Percentiles rank a stretch among this genome's conserved stretches.
Evolutionary conservation across 2,329 filamentous ascomycete genomes (phyloP).

Genomic region (Nectriaceae sp.): DNA sequence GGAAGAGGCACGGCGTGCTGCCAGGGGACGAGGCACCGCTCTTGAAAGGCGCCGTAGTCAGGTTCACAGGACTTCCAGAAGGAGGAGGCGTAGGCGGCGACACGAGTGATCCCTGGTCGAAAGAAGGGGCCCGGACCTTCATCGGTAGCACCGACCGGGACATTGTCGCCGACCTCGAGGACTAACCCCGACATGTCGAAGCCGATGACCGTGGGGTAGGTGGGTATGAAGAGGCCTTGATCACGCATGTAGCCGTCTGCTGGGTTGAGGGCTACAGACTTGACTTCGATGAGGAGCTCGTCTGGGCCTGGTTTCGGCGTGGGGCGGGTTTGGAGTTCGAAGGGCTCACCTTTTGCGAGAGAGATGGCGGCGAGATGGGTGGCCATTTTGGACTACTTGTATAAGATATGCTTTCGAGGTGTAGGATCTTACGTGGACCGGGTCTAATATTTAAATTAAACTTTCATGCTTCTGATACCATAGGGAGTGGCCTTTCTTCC

Average conservation of each 20-base stretch:
- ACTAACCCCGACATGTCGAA: slow-evolving; percentile 47
- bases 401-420: neutral
- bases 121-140: slow-evolving; percentile 22
- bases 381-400: slow-evolving; percentile 26
- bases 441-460: neutral
- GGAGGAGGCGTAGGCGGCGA: slow-evolving; percentile 40
- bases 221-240: slow-evolving; percentile 40
- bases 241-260: slow-evolving; percentile 45
- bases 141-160: slow-evolving; percentile 28
- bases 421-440: neutral
- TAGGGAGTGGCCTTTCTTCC: neutral
- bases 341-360: slow-evolving; percentile 36
- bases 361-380: slow-evolving; percentile 44
- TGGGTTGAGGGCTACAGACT: slow-evolving; percentile 51
- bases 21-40: slow-evolving; percentile 43
- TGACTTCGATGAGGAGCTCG: slow-evolving; percentile 50
- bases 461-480: neutral
- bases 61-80: slow-evolving; percentile 45
- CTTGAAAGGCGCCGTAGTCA: slow-evolving; percentile 50
- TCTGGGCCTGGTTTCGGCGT: slow-evolving; percentile 47
- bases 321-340: slow-evolving; percentile 37
- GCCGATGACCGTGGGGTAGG: slow-evolving; percentile 44
- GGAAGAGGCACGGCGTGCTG: slow-evolving; percentile 40
- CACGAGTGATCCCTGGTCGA: slow-evolving; percentile 35
- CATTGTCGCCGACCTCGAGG: slow-evolving; percentile 40